Evolutionary conservation across 2,329 filamentous ascomycete species (phyloP).

Genomic region (Sarocladiaceae sp.): DNA sequence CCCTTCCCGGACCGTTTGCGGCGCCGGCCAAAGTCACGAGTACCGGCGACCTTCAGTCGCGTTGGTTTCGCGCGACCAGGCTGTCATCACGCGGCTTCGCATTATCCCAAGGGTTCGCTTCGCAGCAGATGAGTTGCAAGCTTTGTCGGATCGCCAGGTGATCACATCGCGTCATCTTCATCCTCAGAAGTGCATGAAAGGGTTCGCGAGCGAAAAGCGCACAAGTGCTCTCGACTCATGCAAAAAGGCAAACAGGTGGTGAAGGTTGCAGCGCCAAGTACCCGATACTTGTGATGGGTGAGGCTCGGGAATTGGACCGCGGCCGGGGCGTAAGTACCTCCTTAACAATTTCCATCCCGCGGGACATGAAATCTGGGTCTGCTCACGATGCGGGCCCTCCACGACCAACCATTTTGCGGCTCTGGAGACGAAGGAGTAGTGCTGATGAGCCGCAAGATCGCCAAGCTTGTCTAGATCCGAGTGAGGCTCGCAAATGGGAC

Average conservation of each 20-base stretch:
- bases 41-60: constrained; percentile 1
- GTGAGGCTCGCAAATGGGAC: not conserved
- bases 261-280: not conserved
- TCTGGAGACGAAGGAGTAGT: not conserved
- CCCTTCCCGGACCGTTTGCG: constrained; percentile 5
- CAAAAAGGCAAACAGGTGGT: not conserved
- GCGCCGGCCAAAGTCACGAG: not conserved
- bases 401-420: not conserved
- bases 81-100: too few relatives aligned
- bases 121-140: too few relatives aligned
- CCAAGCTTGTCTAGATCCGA: not conserved
- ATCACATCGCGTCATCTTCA: not conserved
- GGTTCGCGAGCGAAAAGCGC: too few relatives aligned
- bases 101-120: too few relatives aligned
- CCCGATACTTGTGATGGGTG: not conserved
- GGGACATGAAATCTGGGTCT: not conserved
- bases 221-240: not conserved
- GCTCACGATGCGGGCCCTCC: not conserved
- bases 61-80: not conserved
- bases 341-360: not conserved
- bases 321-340: constrained; percentile 4
- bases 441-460: not conserved
- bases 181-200: too few relatives aligned
- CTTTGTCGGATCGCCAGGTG: not conserved
- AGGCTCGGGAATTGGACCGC: constrained; percentile 6